phyloP scores from a whole-genome alignment of 768 basidiomycete species.

The Phaeotremella fagi region DNA sequence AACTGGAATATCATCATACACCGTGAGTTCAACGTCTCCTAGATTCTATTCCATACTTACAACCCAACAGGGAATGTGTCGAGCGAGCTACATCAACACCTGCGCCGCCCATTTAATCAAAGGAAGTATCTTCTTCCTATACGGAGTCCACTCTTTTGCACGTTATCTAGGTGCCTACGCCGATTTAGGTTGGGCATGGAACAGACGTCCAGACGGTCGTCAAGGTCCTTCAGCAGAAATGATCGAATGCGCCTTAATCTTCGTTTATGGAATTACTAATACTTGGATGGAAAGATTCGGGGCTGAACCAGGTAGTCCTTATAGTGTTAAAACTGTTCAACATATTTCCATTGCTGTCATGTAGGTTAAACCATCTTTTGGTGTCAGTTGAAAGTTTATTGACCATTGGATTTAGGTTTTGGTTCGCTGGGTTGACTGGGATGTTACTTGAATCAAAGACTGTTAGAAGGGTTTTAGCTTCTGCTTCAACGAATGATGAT shows the following conservation, averaged over 20 bases:
- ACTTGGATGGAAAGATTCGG: slow-evolving; percentile 98
- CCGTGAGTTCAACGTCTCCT: slow-evolving; percentile 40
- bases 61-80: slow-evolving; percentile 64
- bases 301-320: slow-evolving; percentile 71
- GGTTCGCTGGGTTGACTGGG: slow-evolving; percentile 83
- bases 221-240: slow-evolving; percentile 45
- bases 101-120: slow-evolving; percentile 79
- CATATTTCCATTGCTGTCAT: slow-evolving; percentile 79
- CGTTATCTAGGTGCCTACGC: slow-evolving; percentile 89
- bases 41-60: neutral
- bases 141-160: slow-evolving; percentile 81
- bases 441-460: slow-evolving; percentile 79
- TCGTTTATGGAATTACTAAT: slow-evolving; percentile 81
- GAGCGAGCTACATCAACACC: slow-evolving; percentile 69
- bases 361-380: slow-evolving; percentile 49
- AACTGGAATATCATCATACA: slow-evolving; percentile 72
- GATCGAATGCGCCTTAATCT: slow-evolving; percentile 56
- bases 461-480: slow-evolving; percentile 68
- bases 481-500: slow-evolving; percentile 52
- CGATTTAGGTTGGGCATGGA: slow-evolving; percentile 94
- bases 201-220: slow-evolving; percentile 48
- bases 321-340: slow-evolving; percentile 84
- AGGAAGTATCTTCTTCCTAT: slow-evolving; percentile 83
- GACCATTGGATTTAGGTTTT: slow-evolving; percentile 62
- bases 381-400: slow-evolving; percentile 23